Conservation (phyloP, 805 yeast species). For the Saccharomycopsis fodiens region DNA sequence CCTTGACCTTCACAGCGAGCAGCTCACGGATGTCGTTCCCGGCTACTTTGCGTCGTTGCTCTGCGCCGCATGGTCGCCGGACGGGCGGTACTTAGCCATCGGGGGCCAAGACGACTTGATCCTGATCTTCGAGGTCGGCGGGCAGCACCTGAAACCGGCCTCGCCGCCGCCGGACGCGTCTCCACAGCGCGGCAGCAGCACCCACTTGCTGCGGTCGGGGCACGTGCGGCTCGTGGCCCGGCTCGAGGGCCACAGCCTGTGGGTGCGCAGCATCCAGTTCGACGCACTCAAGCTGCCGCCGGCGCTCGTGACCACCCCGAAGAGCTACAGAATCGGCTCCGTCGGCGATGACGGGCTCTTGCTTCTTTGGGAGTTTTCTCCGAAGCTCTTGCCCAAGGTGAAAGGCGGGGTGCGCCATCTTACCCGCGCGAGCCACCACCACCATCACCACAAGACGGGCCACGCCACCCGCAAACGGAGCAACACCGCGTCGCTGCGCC, state of each 20-base stretch:
- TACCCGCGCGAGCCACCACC: slow-evolving; percentile 4
- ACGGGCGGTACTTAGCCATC: slow-evolving; percentile 80
- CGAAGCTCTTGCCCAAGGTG: slow-evolving; percentile 33
- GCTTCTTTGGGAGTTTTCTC: slow-evolving; percentile 47
- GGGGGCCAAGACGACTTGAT: slow-evolving; percentile 66
- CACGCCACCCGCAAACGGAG: slow-evolving; percentile 5
- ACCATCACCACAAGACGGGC: slow-evolving; percentile 5
- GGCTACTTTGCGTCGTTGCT: slow-evolving; percentile 61
- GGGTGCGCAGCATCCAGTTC: slow-evolving; percentile 40
- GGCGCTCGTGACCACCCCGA: slow-evolving; percentile 23
- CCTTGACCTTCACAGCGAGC: slow-evolving; percentile 41
- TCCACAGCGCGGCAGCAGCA: not conserved
- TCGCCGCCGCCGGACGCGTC: not conserved
- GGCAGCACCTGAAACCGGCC: slow-evolving; percentile 1
- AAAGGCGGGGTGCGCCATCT: slow-evolving; percentile 21
- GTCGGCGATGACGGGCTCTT: slow-evolving; percentile 51
- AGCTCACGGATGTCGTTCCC: slow-evolving; percentile 45
- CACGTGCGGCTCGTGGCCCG: slow-evolving; percentile 16
- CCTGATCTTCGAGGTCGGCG: slow-evolving; percentile 28
- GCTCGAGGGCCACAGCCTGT: slow-evolving; percentile 41
- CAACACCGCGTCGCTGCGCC: slow-evolving; percentile 24
- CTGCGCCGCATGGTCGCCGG: slow-evolving; percentile 46
- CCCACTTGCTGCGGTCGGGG: slow-evolving; percentile 1
- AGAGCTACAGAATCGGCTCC: slow-evolving; percentile 41
- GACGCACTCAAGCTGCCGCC: slow-evolving; percentile 33